These are phyloP conservation scores for Cladochytrium replicatum DNA, from an alignment of 192 early-diverging fungal genomes.

Conservation along the genomic window DNA sequence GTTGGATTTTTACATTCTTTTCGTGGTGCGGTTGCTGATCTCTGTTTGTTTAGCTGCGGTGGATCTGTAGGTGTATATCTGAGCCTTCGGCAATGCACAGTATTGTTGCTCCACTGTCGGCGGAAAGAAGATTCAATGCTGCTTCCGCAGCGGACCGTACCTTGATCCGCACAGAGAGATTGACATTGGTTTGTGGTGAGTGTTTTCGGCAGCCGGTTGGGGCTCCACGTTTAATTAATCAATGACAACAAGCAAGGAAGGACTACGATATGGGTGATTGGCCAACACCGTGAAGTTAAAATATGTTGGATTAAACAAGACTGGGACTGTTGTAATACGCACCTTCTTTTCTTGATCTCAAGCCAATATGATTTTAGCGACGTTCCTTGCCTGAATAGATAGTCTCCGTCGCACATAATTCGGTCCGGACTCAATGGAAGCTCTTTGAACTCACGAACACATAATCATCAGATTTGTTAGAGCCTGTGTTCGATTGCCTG, in stretches of 20 bases:
- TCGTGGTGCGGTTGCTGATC: not conserved
- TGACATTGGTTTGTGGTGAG: slow-evolving; percentile 73
- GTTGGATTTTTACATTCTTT: slow-evolving; percentile 1
- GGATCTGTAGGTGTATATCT: slow-evolving; percentile 83
- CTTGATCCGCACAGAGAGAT: slow-evolving; percentile 92
- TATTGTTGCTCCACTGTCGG: slow-evolving; percentile 76
- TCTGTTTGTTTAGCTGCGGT: slow-evolving; percentile 59
- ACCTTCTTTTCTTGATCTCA: too few species aligned
- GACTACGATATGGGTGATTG: slow-evolving; percentile 76
- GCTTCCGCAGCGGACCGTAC: slow-evolving; percentile 83
- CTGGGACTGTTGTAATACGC: too few species aligned
- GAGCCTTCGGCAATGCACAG: slow-evolving; percentile 77
- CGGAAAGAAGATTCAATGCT: slow-evolving; percentile 73
- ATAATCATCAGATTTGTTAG: too few species aligned
- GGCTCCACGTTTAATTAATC: not conserved
- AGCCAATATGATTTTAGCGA: too few species aligned
- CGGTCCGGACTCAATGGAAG: too few species aligned
- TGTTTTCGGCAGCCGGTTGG: not conserved
- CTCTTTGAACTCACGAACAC: too few species aligned
- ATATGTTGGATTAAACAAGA: too few species aligned
- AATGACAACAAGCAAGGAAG: slow-evolving; percentile 59
- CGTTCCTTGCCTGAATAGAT: too few species aligned
- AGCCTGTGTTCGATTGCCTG: too few species aligned
- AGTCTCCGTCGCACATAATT: too few species aligned
- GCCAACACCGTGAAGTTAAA: slow-evolving; percentile 61